Evolutionary conservation across 441 rosid genomes (phyloP), one percentile per base, ranked within the genome.

Genomic region (Aleurites moluccanus): DNA sequence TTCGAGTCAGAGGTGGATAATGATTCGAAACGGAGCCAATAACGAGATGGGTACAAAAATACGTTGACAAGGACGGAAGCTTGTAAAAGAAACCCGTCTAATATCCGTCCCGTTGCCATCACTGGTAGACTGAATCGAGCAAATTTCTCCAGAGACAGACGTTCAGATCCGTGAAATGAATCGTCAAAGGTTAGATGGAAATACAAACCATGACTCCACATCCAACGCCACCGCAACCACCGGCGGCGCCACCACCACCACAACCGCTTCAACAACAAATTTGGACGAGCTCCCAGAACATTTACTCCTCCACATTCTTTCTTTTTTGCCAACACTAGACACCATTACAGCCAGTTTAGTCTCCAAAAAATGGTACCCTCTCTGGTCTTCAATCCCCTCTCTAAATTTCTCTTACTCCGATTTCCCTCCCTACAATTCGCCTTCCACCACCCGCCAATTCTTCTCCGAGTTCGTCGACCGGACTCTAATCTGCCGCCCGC

Each of bases 401-500:
- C 45, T 66, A 3, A 40, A 74, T 64, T 55, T 74, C 64, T 65
- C 77, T 10, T 74, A 38, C 30, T 0, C 56, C 40, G 18, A 44
- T n/a, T 74, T 74, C 63, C 77, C 77, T n/a, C 52, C 65, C 16
- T 74, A 65, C 70, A 65, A 27, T 3, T 52, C 28, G 16, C 70
- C 40, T 3, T 25, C 56, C 15, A 74, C 64, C 25, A 74, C 77
- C 30, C 77, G 77, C 15, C 64, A 65, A 42, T 74, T 66, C 65
- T 74, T 74, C 30, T 52, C 77, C 25, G 63, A 74, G 18, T 74
- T 74, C 72, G 20, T 74, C 4, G 77, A 74, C 20, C 77, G 66
- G 3, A 40, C 65, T 8, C 64, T 74, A 27, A 28, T 74, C 8
- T 45, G 40, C 64, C 42, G 64, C 11, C 45, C 77, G 2, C 53